Evolutionary conservation across 139 green algal genomes (phyloP).

Genomic region (Parachlorella kessleri): DNA sequence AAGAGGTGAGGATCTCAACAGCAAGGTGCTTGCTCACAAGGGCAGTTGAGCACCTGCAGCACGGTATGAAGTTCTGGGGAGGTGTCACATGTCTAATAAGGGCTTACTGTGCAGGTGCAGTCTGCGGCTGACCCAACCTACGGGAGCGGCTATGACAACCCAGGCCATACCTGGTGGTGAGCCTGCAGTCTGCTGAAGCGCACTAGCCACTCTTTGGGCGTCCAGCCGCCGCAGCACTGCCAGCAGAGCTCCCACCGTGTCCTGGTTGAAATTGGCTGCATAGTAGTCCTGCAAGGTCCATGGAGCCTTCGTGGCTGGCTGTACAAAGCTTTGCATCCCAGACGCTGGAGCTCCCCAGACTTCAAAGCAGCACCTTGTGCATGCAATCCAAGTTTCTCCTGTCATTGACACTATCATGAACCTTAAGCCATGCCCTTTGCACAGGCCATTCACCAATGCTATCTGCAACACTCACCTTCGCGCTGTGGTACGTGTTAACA

Average conservation of each 20-base stretch:
- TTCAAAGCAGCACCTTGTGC: no score
- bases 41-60: constrained; percentile 14
- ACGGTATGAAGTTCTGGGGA: neutral
- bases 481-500: constrained; percentile 31
- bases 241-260: neutral
- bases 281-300: constrained; percentile 3
- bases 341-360: no score
- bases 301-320: neutral
- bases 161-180: no score
- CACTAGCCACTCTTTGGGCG: neutral
- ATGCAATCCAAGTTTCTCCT: no score
- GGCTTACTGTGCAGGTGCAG: no score
- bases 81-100: neutral
- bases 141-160: no score
- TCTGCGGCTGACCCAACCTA: no score
- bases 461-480: no score
- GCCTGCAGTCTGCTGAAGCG: neutral
- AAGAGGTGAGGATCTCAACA: neutral
- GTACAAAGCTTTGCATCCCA: no score
- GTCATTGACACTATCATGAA: no score
- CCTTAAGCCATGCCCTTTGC: no score
- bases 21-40: constrained; percentile 2
- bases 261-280: neutral
- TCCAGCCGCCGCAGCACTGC: neutral
- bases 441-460: no score